These are phyloP conservation scores for Symbiotaphrina buchneri DNA, from an alignment of 495 filamentous ascomycete species.

Conservation along the genomic window DNA sequence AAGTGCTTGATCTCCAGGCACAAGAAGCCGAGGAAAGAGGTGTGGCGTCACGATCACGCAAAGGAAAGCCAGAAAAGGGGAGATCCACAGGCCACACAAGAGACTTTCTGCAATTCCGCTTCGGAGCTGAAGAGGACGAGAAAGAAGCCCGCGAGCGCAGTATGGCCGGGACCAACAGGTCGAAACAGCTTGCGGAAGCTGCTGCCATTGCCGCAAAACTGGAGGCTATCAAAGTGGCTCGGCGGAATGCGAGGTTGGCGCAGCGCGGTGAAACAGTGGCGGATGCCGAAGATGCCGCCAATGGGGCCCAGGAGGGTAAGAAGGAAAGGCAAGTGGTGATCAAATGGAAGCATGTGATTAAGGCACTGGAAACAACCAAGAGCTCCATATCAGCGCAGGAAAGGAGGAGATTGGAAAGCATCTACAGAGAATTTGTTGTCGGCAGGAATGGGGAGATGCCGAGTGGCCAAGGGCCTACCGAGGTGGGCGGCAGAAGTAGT, in stretches of 20 bases:
- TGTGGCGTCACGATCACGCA: slow-evolving; percentile 10
- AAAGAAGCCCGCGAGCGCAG: slow-evolving; percentile 8
- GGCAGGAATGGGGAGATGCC: slow-evolving; percentile 87
- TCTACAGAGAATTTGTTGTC: slow-evolving; percentile 82
- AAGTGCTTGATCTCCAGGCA: slow-evolving; percentile 48
- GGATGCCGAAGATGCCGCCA: slow-evolving; percentile 8
- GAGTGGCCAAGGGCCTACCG: slow-evolving; percentile 68
- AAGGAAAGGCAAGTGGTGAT: slow-evolving; percentile 53
- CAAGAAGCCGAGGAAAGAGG: slow-evolving; percentile 13
- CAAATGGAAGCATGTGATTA: slow-evolving; percentile 65
- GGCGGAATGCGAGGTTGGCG: slow-evolving; percentile 29
- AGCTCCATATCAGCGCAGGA: slow-evolving; percentile 65
- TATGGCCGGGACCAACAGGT: slow-evolving; percentile 12
- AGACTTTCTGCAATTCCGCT: slow-evolving; percentile 66
- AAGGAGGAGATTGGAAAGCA: slow-evolving; percentile 42
- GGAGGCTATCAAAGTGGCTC: slow-evolving; percentile 42
- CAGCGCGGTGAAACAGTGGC: slow-evolving; percentile 15
- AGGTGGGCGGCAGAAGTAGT: slow-evolving; percentile 81
- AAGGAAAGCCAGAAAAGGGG: slow-evolving; percentile 8
- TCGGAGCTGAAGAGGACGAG: slow-evolving; percentile 33
- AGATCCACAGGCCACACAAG: slow-evolving; percentile 9
- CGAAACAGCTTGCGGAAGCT: slow-evolving; percentile 37
- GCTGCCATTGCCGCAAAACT: slow-evolving; percentile 54
- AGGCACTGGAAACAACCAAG: slow-evolving; percentile 53
- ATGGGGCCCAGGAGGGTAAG: slow-evolving; percentile 8